A percentile compares a stretch with the other conserved stretches of the same genome.
Evolutionary conservation across 192 early-diverging fungal species (phyloP).

Genomic region (Rhizophagus sp.): DNA sequence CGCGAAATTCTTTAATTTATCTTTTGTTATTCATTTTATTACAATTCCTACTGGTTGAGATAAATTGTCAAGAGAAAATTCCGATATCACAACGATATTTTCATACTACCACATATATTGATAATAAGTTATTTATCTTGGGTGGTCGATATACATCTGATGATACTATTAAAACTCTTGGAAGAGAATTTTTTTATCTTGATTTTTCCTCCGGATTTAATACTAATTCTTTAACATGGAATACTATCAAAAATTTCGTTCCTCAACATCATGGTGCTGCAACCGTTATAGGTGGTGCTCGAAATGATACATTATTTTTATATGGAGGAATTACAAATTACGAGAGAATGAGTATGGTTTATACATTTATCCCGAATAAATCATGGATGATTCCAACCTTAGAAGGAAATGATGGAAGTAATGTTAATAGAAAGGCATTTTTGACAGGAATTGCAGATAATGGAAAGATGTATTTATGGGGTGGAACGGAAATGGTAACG

Average conservation of each 20-base stretch:
- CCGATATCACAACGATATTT: neutral
- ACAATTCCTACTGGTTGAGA: too few relatives aligned
- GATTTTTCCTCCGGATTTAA: neutral
- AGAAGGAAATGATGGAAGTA: neutral
- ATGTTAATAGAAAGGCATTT: neutral
- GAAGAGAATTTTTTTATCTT: slow-evolving; percentile 8
- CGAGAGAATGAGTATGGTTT: neutral
- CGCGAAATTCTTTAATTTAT: too few relatives aligned
- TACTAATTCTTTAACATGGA: neutral
- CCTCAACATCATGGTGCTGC: neutral
- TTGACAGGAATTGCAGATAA: neutral
- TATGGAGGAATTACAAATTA: neutral
- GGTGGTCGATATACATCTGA: neutral
- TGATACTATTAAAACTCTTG: neutral
- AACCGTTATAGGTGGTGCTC: neutral
- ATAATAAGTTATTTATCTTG: neutral
- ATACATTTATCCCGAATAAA: neutral
- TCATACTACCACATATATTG: neutral
- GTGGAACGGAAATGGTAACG: neutral
- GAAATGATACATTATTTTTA: neutral
- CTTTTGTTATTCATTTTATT: too few relatives aligned
- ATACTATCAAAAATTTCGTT: neutral
- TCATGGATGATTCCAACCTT: neutral
- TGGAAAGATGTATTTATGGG: neutral
- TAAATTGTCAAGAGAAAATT: too few relatives aligned